Conservation (phyloP, 2,329 filamentous ascomycete genomes). For the Aspergillus spinulosporus region DNA sequence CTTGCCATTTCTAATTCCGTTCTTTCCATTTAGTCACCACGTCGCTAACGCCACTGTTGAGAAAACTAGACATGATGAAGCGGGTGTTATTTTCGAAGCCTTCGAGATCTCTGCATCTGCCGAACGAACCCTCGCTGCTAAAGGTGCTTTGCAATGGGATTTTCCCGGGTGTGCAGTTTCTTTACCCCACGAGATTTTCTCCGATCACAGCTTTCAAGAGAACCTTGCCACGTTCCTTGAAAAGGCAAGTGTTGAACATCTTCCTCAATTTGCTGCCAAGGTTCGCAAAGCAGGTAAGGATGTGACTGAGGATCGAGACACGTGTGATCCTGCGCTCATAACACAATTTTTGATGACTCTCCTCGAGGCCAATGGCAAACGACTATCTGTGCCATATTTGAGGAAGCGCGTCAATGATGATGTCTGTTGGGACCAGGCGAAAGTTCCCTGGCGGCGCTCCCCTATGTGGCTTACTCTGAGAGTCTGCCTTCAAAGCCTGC, state of each 20-base stretch:
- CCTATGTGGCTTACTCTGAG: constrained; percentile 64
- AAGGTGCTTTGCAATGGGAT: constrained; percentile 56
- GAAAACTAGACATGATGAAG: not conserved
- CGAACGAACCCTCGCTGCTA: constrained; percentile 53
- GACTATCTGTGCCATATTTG: constrained; percentile 41
- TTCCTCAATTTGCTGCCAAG: constrained; percentile 56
- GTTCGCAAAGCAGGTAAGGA: constrained; percentile 53
- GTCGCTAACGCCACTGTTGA: not conserved
- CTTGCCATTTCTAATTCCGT: not conserved
- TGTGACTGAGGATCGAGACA: constrained; percentile 59
- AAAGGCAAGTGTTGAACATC: constrained; percentile 54
- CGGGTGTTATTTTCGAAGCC: constrained; percentile 54
- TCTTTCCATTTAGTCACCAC: not conserved
- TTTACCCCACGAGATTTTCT: constrained; percentile 45
- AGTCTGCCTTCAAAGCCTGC: constrained; percentile 56
- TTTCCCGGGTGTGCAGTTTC: constrained; percentile 60
- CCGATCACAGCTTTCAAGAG: constrained; percentile 48
- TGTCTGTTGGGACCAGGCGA: constrained; percentile 51
- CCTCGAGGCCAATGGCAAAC: constrained; percentile 55
- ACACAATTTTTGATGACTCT: constrained; percentile 62
- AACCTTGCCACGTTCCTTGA: constrained; percentile 56
- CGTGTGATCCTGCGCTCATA: constrained; percentile 58
- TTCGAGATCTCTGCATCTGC: constrained; percentile 62
- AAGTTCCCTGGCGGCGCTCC: constrained; percentile 62
- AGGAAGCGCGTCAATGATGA: constrained; percentile 65